A percentile compares a stretch with the other conserved stretches of the same genome.
These are phyloP conservation scores for Dillenia turbinata DNA, from an alignment of 164 flowering plant species.

Conservation along the genomic window DNA sequence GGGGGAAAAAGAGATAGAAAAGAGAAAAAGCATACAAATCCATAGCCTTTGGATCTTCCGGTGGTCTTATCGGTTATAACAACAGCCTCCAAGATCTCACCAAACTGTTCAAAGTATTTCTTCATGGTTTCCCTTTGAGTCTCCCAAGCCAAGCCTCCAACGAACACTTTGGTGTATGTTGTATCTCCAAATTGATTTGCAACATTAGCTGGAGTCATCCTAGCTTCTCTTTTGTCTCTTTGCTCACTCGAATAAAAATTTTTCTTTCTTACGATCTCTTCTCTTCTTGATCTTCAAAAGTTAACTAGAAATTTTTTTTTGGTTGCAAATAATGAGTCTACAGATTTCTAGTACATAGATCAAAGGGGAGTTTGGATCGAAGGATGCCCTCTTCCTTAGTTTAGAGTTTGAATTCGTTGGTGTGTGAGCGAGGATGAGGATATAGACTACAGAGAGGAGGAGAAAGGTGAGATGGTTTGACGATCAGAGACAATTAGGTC, in stretches of 20 bases:
- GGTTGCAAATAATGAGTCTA: no score
- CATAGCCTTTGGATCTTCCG: slow-evolving; percentile 97
- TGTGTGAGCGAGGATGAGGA: slow-evolving; percentile 5
- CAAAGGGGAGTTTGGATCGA: slow-evolving; percentile 12
- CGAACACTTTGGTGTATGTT: slow-evolving; percentile 92
- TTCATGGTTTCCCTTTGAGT: slow-evolving; percentile 89
- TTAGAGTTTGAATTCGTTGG: slow-evolving; percentile 12
- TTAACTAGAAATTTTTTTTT: no score
- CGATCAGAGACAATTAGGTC: slow-evolving; percentile 22
- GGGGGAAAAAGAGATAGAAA: not conserved
- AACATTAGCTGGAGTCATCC: slow-evolving; percentile 47
- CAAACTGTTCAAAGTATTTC: slow-evolving; percentile 89
- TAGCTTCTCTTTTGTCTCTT: slow-evolving; percentile 3
- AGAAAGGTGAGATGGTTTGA: not conserved
- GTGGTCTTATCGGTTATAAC: slow-evolving; percentile 89
- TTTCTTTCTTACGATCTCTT: not conserved
- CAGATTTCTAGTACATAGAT: not conserved
- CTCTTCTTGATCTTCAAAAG: not conserved
- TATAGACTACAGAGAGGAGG: not conserved
- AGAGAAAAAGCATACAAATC: slow-evolving; percentile 56
- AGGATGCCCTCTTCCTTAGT: slow-evolving; percentile 12
- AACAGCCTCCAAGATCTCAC: slow-evolving; percentile 92
- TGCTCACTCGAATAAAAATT: not conserved
- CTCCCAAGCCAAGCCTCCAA: slow-evolving; percentile 97
- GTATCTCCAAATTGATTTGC: slow-evolving; percentile 80